A percentile compares a stretch with the other conserved stretches of the same genome.
Conservation (phyloP, 805 yeast genomes). For the Lipomyces starkeyi region DNA sequence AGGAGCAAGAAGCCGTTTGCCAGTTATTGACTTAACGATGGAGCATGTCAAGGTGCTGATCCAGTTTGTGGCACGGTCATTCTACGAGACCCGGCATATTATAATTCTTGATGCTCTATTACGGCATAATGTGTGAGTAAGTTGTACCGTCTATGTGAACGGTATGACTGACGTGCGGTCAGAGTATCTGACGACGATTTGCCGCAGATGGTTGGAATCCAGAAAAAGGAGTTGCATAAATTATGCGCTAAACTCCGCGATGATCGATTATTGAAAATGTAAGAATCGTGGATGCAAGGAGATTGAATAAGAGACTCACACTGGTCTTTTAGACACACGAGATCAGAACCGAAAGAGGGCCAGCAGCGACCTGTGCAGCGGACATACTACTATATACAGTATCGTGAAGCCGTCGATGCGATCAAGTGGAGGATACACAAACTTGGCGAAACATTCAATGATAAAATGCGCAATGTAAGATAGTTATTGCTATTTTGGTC, state of each 20-base stretch:
- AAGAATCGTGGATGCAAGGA: constrained; percentile 46
- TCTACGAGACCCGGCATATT: constrained; percentile 83
- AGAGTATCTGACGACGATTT: constrained; percentile 86
- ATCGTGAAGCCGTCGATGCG: constrained; percentile 92
- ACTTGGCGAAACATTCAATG: constrained; percentile 76
- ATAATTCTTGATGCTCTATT: constrained; percentile 85
- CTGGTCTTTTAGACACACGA: constrained; percentile 27
- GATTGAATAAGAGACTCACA: not conserved
- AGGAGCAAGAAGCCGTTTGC: not conserved
- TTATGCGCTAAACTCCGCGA: constrained; percentile 81
- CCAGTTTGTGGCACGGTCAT: constrained; percentile 82
- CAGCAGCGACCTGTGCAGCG: constrained; percentile 69
- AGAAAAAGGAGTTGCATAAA: constrained; percentile 83
- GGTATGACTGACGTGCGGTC: not conserved
- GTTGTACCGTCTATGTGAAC: not conserved
- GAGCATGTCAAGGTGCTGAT: constrained; percentile 52
- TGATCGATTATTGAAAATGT: constrained; percentile 76
- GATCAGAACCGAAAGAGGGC: constrained; percentile 56
- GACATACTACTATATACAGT: constrained; percentile 85
- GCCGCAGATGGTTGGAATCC: constrained; percentile 77
- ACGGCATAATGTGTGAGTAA: constrained; percentile 72
- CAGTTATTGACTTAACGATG: constrained; percentile 16
- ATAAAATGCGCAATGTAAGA: constrained; percentile 68
- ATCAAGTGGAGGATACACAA: constrained; percentile 96
- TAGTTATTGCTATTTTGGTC: not conserved